Conservation (phyloP, 1,139 yeast species). For the Petasospora fabianii region DNA sequence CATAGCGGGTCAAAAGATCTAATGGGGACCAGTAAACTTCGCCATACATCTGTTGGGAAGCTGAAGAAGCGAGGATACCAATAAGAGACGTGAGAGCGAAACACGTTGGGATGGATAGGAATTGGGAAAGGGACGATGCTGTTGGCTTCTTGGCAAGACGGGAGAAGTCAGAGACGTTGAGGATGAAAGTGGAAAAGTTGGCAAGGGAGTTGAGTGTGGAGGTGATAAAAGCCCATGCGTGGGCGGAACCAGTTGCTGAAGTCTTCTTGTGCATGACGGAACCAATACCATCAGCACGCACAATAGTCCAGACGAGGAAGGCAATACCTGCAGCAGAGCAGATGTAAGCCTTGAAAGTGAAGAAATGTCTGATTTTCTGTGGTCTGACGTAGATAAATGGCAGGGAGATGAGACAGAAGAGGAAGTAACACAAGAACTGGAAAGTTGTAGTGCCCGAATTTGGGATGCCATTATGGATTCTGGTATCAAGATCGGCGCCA, state of each 20-base stretch:
- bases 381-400: conserved; percentile 83
- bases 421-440: conserved; percentile 67
- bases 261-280: conserved; percentile 55
- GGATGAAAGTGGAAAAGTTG: conserved; percentile 80
- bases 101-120: conserved; percentile 66
- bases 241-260: conserved; percentile 48
- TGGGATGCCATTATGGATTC: conserved; percentile 51
- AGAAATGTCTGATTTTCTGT: conserved; percentile 74
- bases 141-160: conserved; percentile 63
- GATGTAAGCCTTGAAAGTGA: conserved; percentile 70
- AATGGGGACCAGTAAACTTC: conserved; percentile 82
- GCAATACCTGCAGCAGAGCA: conserved; percentile 81
- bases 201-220: conserved; percentile 76
- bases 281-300: conserved; percentile 65
- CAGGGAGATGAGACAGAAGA: conserved; percentile 72
- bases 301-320: conserved; percentile 76
- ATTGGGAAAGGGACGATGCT: conserved; percentile 51
- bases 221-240: conserved; percentile 79
- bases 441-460: conserved; percentile 60
- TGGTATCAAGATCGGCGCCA: conserved; percentile 51
- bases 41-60: conserved; percentile 69
- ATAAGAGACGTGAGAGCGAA: conserved; percentile 82
- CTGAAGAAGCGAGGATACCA: conserved; percentile 83
- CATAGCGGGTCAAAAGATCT: conserved; percentile 64
- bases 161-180: conserved; percentile 87